Percentiles rank a stretch among this genome's conserved stretches.
phyloP scores from a whole-genome alignment of 139 green algal species.

The Chlamydomonas incerta region DNA sequence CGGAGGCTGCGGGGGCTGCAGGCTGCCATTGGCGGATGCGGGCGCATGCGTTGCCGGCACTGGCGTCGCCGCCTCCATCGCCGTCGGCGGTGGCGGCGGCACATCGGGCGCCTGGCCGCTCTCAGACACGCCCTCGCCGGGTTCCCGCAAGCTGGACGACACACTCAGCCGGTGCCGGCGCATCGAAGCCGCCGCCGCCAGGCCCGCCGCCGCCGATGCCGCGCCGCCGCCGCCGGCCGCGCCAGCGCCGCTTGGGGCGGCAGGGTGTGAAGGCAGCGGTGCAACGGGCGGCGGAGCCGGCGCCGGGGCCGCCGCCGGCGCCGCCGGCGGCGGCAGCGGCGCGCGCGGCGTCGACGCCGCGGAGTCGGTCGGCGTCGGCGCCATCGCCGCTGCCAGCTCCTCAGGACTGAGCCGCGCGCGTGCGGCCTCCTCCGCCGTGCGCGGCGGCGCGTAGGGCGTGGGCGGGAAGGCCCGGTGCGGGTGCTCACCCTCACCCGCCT shows the following conservation, averaged over 20 bases:
- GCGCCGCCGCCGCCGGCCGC: neutral
- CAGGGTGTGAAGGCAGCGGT: neutral
- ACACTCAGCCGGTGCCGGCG: constrained; percentile 26
- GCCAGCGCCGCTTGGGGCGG: neutral
- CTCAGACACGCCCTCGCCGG: no score
- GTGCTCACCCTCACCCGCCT: neutral
- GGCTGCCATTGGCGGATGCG: no score
- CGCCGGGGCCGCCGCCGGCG: neutral
- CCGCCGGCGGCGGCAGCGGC: neutral
- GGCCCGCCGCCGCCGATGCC: neutral
- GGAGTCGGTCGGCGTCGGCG: neutral
- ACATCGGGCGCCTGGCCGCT: no score
- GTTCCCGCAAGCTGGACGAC: neutral
- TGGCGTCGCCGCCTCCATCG: no score
- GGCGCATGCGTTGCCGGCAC: no score
- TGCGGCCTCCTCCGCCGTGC: constrained; percentile 1
- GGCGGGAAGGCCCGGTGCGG: neutral
- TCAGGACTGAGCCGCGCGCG: neutral
- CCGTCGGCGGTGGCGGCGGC: no score
- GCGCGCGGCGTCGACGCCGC: neutral
- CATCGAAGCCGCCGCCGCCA: neutral
- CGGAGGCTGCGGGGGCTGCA: no score
- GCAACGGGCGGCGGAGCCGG: neutral
- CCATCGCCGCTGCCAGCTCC: neutral
- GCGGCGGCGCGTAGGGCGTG: neutral